Conservation (phyloP, 768 basidiomycete genomes). For the Trametes punicea region DNA sequence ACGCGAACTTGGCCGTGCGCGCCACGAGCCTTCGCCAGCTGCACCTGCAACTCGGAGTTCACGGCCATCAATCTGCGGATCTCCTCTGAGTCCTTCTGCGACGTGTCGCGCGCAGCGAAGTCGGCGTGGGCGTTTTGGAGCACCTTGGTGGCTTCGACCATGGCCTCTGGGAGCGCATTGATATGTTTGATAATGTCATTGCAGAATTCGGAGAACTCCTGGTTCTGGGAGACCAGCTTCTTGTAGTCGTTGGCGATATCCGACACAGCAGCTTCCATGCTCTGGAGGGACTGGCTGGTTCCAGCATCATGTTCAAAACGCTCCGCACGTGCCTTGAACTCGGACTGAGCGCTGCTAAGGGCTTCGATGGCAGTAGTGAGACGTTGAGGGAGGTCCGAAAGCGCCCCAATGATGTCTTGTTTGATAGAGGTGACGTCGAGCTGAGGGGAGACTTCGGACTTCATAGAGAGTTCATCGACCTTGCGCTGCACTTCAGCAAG, state of each 20-base stretch:
- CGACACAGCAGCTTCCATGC: conserved; percentile 50
- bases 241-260: conserved; percentile 50
- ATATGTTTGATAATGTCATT: conserved; percentile 54
- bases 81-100: conserved; percentile 67
- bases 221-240: conserved; percentile 43
- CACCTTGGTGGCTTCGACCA: conserved; percentile 49
- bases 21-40: conserved; percentile 72
- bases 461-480: conserved; percentile 17
- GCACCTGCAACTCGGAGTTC: conserved; percentile 69
- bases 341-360: conserved; percentile 34
- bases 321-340: conserved; percentile 20
- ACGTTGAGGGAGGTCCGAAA: conserved; percentile 48
- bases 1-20: conserved; percentile 76
- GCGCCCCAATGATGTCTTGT: conserved; percentile 30
- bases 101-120: conserved; percentile 53
- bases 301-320: conserved; percentile 19
- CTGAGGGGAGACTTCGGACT: background rate
- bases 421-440: conserved; percentile 20
- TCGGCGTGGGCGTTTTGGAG: conserved; percentile 64
- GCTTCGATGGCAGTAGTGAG: conserved; percentile 44
- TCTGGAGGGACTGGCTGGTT: conserved; percentile 30
- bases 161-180: conserved; percentile 53
- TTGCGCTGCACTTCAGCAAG: conserved; percentile 22
- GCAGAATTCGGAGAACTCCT: conserved; percentile 49
- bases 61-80: conserved; percentile 48